Evolutionary conservation across 163 green algal species (phyloP).

Genomic region (Scenedesmus sp.): DNA sequence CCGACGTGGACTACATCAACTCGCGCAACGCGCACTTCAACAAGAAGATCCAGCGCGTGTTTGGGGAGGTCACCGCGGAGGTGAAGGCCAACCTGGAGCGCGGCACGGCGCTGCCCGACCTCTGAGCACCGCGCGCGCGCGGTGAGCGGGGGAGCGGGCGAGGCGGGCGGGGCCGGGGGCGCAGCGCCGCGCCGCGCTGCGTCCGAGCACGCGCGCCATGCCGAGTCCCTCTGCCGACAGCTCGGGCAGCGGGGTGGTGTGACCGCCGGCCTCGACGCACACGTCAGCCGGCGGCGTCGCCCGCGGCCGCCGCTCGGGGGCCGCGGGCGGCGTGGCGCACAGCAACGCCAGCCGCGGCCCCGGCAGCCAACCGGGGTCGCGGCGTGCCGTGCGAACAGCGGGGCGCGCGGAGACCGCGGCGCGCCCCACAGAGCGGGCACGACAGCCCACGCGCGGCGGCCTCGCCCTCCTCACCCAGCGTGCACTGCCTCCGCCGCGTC

Average conservation of each 20-base stretch:
- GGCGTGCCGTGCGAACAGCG: slow-evolving; percentile 6
- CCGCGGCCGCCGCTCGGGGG: not conserved
- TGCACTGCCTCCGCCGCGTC: too few species aligned
- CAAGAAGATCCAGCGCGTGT: slow-evolving; percentile 87
- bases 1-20: slow-evolving; percentile 98
- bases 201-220: slow-evolving; percentile 6
- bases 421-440: slow-evolving; percentile 11
- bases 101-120: slow-evolving; percentile 78
- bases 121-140: not conserved
- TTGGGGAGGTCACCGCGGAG: slow-evolving; percentile 67
- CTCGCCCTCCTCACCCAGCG: too few species aligned
- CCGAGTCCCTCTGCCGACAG: slow-evolving; percentile 38
- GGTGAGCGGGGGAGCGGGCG: too few species aligned
- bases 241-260: slow-evolving; percentile 41
- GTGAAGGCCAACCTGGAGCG: slow-evolving; percentile 92
- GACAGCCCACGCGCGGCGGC: too few species aligned
- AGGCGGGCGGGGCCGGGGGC: too few species aligned
- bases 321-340: slow-evolving; percentile 26
- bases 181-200: too few species aligned
- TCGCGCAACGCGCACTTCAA: slow-evolving; percentile 97
- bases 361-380: slow-evolving; percentile 10
- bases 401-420: not conserved
- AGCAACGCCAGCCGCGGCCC: slow-evolving; percentile 19
- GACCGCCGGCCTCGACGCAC: not conserved
- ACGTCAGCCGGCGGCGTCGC: slow-evolving; percentile 12